These are phyloP conservation scores for Chlorociboria aeruginascens DNA, from an alignment of 495 filamentous ascomycete species.

Conservation along the genomic window DNA sequence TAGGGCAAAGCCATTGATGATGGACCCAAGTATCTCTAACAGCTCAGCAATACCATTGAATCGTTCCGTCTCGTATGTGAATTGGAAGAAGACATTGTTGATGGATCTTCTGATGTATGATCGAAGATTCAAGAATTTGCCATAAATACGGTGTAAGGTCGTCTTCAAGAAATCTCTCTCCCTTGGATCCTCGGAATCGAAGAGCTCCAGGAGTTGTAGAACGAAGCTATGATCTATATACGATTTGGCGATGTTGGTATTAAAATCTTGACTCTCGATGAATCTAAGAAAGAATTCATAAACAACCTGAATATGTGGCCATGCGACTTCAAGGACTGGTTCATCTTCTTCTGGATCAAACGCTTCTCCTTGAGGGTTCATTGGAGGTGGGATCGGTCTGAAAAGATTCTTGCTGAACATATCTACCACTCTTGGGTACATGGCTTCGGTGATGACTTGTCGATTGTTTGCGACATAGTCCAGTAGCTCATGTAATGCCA, in stretches of 20 bases:
- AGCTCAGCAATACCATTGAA: constrained; percentile 98
- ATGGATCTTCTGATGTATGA: constrained; percentile 97
- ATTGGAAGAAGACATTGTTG: constrained; percentile 99
- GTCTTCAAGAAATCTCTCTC: constrained; percentile 98
- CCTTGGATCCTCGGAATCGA: constrained; percentile 95
- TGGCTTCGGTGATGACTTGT: constrained; percentile 95
- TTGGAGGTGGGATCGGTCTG: constrained; percentile 87
- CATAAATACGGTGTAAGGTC: constrained; percentile 94
- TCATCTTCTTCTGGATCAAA: constrained; percentile 99
- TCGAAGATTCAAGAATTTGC: constrained; percentile 95
- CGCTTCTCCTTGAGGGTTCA: constrained; percentile 95
- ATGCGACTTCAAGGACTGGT: constrained; percentile 94
- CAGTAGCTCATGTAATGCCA: constrained; percentile 90
- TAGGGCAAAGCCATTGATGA: constrained; percentile 97
- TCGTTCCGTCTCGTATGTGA: constrained; percentile 95
- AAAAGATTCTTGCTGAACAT: constrained; percentile 99
- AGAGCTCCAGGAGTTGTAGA: constrained; percentile 91
- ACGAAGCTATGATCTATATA: constrained; percentile 99
- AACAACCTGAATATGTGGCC: constrained; percentile 98
- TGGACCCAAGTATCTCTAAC: constrained; percentile 92
- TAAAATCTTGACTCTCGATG: constrained; percentile 99
- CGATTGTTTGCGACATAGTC: constrained; percentile 98
- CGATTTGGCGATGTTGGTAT: constrained; percentile 98
- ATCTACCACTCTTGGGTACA: constrained; percentile 97
- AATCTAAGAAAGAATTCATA: constrained; percentile 99